Evolutionary conservation across 2,329 filamentous ascomycete genomes (phyloP), one percentile per base, ranked within the genome.

Genomic region (Cytospora chrysosperma): DNA sequence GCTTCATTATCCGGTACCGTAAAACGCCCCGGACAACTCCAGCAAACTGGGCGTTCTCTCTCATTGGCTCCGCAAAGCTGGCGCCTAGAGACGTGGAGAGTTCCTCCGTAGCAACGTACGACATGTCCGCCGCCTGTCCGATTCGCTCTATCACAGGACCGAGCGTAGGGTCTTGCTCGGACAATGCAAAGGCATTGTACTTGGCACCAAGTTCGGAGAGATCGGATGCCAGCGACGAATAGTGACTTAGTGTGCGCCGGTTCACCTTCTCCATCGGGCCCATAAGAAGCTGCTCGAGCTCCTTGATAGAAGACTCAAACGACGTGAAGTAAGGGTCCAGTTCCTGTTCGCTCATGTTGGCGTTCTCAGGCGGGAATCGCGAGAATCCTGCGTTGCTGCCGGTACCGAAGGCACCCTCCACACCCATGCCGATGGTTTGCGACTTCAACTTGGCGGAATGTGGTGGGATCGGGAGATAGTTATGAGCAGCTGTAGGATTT

Each of bases 261-360:
- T 98, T 99, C 66, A 97, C 93, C 75, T 96, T 97, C 74, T 99
- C 96, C 81, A 99, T 97, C 7, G 92, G 93, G 0, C 95, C 95
- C 71, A 91, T 93, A 3, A 99, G 82, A 5, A 98, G 83, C 19
- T 89, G 81, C 75, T 99, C 96, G 1, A 98, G 82, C 68, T 98
- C 94, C 73, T 95, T 93, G 12, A 93, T 97, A 1, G 93, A 94
- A 3, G 89, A 84, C 74, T 99, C 96, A 69, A 96, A 99, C 43
- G 92, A 90, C 64, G 94, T 88, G 76, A 99, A 99, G 75, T 98
- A 99, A 2, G 93, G 93, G 71, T 99, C 95, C 19, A 99, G 82
- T 59, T 98, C 94, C 70, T 93, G 88, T 74, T 99, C 96, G 68
- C 86, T 91, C 60, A 98, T 78, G 59, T 87, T 86, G 67, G 88